These are phyloP conservation scores for Anthostomella pinea DNA, from an alignment of 2,329 filamentous ascomycete species.

Conservation along the genomic window DNA sequence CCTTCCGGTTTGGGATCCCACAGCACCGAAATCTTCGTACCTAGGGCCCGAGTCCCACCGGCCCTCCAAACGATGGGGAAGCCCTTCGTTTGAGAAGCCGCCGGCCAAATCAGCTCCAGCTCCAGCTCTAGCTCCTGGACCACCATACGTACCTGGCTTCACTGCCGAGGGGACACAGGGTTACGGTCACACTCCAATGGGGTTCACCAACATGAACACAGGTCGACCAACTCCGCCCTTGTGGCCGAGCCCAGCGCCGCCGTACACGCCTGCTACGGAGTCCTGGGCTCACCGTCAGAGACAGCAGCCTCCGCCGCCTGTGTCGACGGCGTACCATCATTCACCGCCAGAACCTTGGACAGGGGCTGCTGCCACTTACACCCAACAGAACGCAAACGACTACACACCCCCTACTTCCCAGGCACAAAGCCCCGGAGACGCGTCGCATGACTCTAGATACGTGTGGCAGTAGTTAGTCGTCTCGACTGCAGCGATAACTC, in stretches of 20 bases:
- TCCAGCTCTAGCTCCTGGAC: conserved; percentile 6
- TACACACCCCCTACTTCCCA: conserved; percentile 16
- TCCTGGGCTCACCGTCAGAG: conserved; percentile 14
- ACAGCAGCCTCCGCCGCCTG: conserved; percentile 13
- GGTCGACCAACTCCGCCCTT: conserved; percentile 10
- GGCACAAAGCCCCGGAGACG: conserved; percentile 8
- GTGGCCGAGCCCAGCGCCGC: conserved; percentile 14
- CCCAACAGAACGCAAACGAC: conserved; percentile 11
- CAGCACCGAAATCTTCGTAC: conserved; percentile 31
- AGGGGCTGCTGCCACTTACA: conserved; percentile 14
- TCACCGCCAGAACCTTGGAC: conserved; percentile 15
- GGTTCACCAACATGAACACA: conserved; percentile 11
- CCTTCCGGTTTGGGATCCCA: conserved; percentile 58
- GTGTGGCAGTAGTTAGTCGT: conserved; percentile 13
- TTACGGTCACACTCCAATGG: conserved; percentile 10
- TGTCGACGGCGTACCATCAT: conserved; percentile 7
- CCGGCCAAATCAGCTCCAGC: conserved; percentile 6
- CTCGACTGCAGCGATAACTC: neutral
- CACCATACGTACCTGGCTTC: conserved; percentile 12
- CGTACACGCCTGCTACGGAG: conserved; percentile 8
- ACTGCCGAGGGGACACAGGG: conserved; percentile 14
- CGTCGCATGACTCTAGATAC: conserved; percentile 9
- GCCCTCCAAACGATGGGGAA: conserved; percentile 26
- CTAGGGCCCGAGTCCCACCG: conserved; percentile 37
- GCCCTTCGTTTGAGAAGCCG: conserved; percentile 5